Evolutionary conservation across 192 early-diverging fungal genomes (phyloP), one percentile per base, ranked within the genome.

Genomic region (Diversispora epigaea): DNA sequence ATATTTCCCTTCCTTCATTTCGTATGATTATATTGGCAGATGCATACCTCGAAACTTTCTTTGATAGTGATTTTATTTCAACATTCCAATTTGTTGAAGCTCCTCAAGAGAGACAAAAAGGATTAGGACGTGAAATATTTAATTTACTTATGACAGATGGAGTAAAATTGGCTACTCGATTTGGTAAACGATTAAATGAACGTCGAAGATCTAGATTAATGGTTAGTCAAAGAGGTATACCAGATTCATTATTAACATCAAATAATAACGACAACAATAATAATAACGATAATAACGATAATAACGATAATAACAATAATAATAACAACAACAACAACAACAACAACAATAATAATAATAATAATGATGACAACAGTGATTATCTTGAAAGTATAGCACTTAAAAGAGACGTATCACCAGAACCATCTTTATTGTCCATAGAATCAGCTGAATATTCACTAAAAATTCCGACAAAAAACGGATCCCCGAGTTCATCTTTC

Each of bases 11-110:
- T 15, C 84, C 83, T 7, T 77, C 76, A 25, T 82, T 84, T 77
- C 76, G 83, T 41, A 93, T 97, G 84, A 87, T 94, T 2, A 84
- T 95, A n/a, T 80, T 97, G 68, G 91, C 89, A 17, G 95, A 97
- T 77, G 93, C 92, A 50, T 86, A 89, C 46, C 81, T 98, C n/a
- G 92, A 94, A 69, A 81, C 84, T 40, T 95, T 94, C 67, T 96
- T 98, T 77, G 90, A 93, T 32, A 58, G 76, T 40, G 89, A 84
- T 41, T 93, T 94, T 78, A 54, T 81, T 4, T 52, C 62, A 46
- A 85, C 85, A 6, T 91, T 93, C 81, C 82, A 85, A 50, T 61
- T 94, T 14, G 77, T 85, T 32, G 89, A 93, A 64, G 78, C 83
- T 1, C 22, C 80, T n/a, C 49, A 71, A 45, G 86, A 89, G 56